Base-by-base conservation (phyloP, 1,284 basidiomycete genomes). In the Porogramme epimiltina region DNA sequence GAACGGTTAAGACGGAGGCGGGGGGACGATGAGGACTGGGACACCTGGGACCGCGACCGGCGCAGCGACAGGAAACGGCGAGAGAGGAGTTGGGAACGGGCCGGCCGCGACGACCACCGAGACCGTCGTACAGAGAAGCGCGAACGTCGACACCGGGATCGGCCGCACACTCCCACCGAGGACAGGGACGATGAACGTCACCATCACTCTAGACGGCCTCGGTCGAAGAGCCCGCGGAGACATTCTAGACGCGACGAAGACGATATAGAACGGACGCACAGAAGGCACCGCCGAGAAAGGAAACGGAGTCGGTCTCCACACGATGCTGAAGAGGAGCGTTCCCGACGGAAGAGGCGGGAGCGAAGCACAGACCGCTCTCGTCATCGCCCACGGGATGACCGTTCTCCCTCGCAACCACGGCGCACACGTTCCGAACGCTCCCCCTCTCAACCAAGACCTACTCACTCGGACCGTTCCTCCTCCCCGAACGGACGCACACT, bases 1-100 rank as follows among this genome's bases (percentile, higher is more conserved):
- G 83, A 84, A 64, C 75, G 79, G 51, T 65, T 79, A 52, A 70
- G 82, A 52, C 73, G 81, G 45, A 66, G 71, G 55, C 72, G 70
- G 19, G 66, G 70, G 25, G 63, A 61, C 39, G 61, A 67, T 19
- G 64, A 58, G n/a, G 55, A 59, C 33, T 64, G 66, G 61, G 70
- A 70, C 56, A 61, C 61, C 19, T 58, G 58, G 57, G 63, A 58
- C 45, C 56, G 55, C 26, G 60, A 63, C 39, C 60, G 62, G 51
- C 64, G 51, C 52, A 62, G 49, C 41, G 64, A 64, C 37, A 59
- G 62, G 25, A 71, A 69, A 54, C 63, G 66, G 55, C 62, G 69
- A 61, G 72, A 61, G 47, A 59, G 54, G 63, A 73, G 64, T 46
- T 67, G 76, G 78, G 61, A 67, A 49, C 66, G 76, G 55, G 72